phyloP scores from a whole-genome alignment of 2,329 filamentous ascomycete genomes.

The Microcyclospora pomicola region DNA sequence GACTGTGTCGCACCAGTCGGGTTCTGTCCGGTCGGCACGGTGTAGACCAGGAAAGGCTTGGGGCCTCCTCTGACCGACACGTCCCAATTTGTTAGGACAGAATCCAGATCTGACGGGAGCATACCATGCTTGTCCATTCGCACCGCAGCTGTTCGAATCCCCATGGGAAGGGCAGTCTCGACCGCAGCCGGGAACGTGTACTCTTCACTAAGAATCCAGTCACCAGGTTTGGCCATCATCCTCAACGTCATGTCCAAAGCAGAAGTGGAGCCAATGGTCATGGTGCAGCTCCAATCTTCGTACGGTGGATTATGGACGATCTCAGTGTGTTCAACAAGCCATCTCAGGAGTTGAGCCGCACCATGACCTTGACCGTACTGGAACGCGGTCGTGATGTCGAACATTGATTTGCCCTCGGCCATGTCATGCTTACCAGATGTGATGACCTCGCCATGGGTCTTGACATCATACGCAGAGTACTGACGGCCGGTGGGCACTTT shows the following conservation, averaged over 20 bases:
- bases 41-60: constrained; percentile 57
- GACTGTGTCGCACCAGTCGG: constrained; percentile 77
- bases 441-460: constrained; percentile 45
- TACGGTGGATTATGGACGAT: constrained; percentile 79
- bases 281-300: constrained; percentile 71
- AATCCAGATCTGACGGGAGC: constrained; percentile 46
- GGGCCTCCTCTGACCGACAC: constrained; percentile 38
- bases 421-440: constrained; percentile 76
- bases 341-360: constrained; percentile 74
- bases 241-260: constrained; percentile 72
- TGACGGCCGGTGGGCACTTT: constrained; percentile 55
- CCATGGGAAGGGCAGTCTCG: constrained; percentile 50
- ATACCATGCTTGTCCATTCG: constrained; percentile 55
- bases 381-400: constrained; percentile 73
- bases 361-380: constrained; percentile 89
- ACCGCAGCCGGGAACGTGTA: constrained; percentile 72
- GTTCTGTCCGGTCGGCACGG: constrained; percentile 73
- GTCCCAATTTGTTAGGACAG: constrained; percentile 53
- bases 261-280: constrained; percentile 77
- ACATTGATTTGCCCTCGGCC: constrained; percentile 45
- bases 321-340: constrained; percentile 89
- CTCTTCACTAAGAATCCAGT: constrained; percentile 73
- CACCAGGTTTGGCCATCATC: constrained; percentile 63
- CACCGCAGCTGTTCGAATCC: constrained; percentile 46
- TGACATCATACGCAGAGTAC: constrained; percentile 57